Base-by-base conservation (phyloP, 352 stramenopile genomes). In the Pythium catenulatum region DNA sequence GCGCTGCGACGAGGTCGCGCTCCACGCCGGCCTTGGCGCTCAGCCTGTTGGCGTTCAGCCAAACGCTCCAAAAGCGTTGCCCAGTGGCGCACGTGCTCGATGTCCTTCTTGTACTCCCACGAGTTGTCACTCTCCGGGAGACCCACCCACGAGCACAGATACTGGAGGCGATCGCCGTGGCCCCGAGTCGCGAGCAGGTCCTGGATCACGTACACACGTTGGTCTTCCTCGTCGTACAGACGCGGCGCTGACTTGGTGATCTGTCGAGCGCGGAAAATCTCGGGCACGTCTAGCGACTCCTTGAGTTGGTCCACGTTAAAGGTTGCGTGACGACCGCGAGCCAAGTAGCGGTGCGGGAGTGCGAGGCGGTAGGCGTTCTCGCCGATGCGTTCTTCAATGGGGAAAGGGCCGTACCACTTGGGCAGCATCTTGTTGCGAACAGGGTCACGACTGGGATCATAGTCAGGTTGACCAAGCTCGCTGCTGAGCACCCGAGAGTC, bases 261-360 rank as follows among this genome's bases (percentile, higher is more conserved):
- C 69, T 61, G 32, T 21, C 69, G 69, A 37, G n/a, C 65, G 9
- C 48, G 13, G 30, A 78, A 78, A 17, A 78, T 54, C 6, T 78
- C 69, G 3, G 69, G 69, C 21, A 63, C 69, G 46, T 78, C 69
- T 19, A 78, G 34, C 32, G 59, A 68, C 11, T 54, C 25, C 69
- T 86, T 86, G 37, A 86, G 48, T 41, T 45, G 56, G 68, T 79
- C 65, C 32, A 86, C 48, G 37, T 80, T 86, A 19, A 86, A 86
- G n/a, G 68, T 68, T 8, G 76, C 45, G 54, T 73, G 43, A 43
- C 63, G 68, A 41, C 66, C 59, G 74, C 48, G 45, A 82, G 52
- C 46, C 13, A 50, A 19, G 58, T 70, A 61, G 9, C 73, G 69
- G 63, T 54, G 79, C 4, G 25, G 73, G 32, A 82, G 21, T n/a